Base-by-base conservation (phyloP, 257 asterid genomes). In the Jaltomata sinuosa region DNA sequence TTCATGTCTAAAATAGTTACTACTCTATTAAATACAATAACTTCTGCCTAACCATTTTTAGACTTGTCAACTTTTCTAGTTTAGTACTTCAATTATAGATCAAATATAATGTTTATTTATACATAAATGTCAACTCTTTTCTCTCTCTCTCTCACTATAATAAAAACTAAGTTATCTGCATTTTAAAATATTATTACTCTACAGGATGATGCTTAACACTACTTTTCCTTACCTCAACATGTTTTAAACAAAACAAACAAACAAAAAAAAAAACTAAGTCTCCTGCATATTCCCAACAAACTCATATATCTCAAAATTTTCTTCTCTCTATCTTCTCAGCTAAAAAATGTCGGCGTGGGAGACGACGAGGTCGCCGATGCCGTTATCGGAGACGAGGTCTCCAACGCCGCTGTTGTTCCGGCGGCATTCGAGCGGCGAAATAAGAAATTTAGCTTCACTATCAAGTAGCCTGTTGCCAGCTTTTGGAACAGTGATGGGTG, bases 381-480 rank as follows among this genome's bases (percentile, higher is more conserved):
- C 90, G 19, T 32, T 83, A 12, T 52, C 92, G 81, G 93, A 89
- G 15, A 87, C 83, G 54, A 89, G 94, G 86, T 90, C 96, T 3
- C 98, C 98, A 83, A 31, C 57, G 88, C 91, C 96, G 47, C 83
- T 92, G 83, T 76, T 95, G 34, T 87, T 49, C 87, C 93, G 97
- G 86, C 91, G 93, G 16, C 93, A 91, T 49, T 91, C 98, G 0
- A 89, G 92, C 81, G 89, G 84, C 3, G 91, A 94, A 62, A 85
- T 89, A 8, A 88, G 85, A 69, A 95, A 95, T 89, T 81, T 93
- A 22, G 93, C 97, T 3, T 94, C 99, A 5, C 91, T 95, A 82
- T 95, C 99, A 8, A 94, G 98, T 89, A 95, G 98, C 68, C 84
- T 95, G 74, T 83, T 95, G 92, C 99, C 99, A 59, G 98, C 99